Base-by-base conservation (phyloP, 2,329 filamentous ascomycete genomes). In the Fusarium ambrosium region DNA sequence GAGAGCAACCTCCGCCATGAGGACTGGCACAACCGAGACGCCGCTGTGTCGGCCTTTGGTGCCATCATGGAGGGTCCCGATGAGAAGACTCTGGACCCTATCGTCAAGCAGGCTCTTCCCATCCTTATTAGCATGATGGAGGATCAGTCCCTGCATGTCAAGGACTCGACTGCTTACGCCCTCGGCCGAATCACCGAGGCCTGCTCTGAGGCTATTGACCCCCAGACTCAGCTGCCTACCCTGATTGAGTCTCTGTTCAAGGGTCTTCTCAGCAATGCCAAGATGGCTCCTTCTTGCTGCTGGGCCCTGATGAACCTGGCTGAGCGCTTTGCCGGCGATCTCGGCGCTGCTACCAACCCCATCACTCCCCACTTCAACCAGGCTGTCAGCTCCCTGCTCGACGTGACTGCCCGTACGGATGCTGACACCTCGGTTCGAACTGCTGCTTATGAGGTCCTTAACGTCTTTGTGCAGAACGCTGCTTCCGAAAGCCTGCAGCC, bases 51-150 rank as follows among this genome's bases (percentile, higher is more conserved):
- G 69, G 95, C 97, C 20, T 98, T 99, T 78, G 97, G 97, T 73
- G 97, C 95, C 76, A 98, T 99, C 79, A 98, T 99, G 95, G 97
- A 99, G 82, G 97, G 97, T 29, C 97, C 97, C 1, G 97, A 98
- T 69, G 94, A 97, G 84, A 94, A 94, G 86, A 91, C 96, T 60
- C 87, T 99, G 62, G 95, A 97, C 79, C 95, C 96, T 66, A 93
- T 99, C 66, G 94, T 99, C 80, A 98, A 98, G 87, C 96, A 98
- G 83, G 97, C 95, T 71, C 90, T 99, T 60, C 93, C 94, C 62
- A 94, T 98, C 64, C 89, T 99, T 61, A 97, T 99, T 80, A 91
- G 89, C 77, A 92, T 92, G 90, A 98, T 98, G 94, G 92, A 97
- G 68, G 97, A 99, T 82, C 89, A 89, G 76, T 94, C 94, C 41